Evolutionary conservation across 2,329 filamentous ascomycete species (phyloP).

Genomic region (Nemania sp.): DNA sequence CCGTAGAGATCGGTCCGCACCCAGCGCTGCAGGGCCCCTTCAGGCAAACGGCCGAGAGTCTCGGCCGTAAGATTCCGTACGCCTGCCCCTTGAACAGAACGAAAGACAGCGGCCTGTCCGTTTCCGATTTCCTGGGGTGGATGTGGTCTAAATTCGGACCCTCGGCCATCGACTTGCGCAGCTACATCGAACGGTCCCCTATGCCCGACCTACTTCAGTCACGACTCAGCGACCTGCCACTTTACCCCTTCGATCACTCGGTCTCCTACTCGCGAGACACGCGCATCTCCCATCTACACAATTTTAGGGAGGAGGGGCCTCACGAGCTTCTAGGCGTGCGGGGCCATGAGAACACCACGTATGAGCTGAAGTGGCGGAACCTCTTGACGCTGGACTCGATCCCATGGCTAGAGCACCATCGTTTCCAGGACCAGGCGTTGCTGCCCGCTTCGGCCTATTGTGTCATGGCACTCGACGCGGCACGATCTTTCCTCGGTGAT

Average conservation of each 20-base stretch:
- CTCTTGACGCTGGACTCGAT: slow-evolving; percentile 45
- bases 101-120: slow-evolving; percentile 32
- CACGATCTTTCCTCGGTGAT: slow-evolving; percentile 35
- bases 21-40: slow-evolving; percentile 37
- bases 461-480: slow-evolving; percentile 53
- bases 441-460: slow-evolving; percentile 54
- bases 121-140: slow-evolving; percentile 37
- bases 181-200: slow-evolving; percentile 34
- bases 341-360: slow-evolving; percentile 43
- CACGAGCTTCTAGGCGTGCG: slow-evolving; percentile 48
- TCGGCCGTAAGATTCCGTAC: slow-evolving; percentile 32
- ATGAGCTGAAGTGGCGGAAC: slow-evolving; percentile 48
- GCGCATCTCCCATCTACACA: slow-evolving; percentile 48
- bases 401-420: slow-evolving; percentile 48
- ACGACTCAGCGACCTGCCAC: slow-evolving; percentile 42
- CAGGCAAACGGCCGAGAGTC: slow-evolving; percentile 30
- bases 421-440: slow-evolving; percentile 50
- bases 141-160: slow-evolving; percentile 36
- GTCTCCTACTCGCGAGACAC: slow-evolving; percentile 50
- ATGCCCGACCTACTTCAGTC: neutral
- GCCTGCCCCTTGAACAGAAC: slow-evolving; percentile 30
- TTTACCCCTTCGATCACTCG: slow-evolving; percentile 55
- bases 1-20: slow-evolving; percentile 40
- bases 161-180: slow-evolving; percentile 22
- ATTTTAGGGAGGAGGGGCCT: slow-evolving; percentile 34